Conservation (phyloP, 345 rosid species). For the Corchorus olitorius region DNA sequence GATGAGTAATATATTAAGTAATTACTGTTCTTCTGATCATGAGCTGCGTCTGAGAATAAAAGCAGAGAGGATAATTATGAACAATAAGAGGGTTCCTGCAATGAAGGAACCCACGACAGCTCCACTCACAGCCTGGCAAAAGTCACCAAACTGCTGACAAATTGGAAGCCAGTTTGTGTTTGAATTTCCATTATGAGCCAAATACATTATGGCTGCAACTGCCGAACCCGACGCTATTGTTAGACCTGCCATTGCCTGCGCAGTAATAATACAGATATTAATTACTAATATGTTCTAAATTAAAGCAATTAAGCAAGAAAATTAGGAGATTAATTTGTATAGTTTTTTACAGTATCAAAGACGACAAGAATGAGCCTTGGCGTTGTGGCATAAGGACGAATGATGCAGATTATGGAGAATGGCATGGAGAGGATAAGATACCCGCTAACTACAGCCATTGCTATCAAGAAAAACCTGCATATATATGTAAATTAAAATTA, state of each 20-base stretch:
- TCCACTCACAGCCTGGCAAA: slow-evolving; percentile 42
- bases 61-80: slow-evolving; percentile 43
- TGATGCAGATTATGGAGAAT: slow-evolving; percentile 52
- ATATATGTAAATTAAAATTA: background rate
- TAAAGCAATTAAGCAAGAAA: too few relatives aligned
- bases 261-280: too few relatives aligned
- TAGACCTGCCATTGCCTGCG: slow-evolving; percentile 42
- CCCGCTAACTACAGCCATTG: slow-evolving; percentile 37
- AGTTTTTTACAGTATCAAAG: slow-evolving; percentile 37
- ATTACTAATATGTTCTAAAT: background rate
- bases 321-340: background rate
- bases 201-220: slow-evolving; percentile 39
- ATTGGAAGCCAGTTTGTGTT: slow-evolving; percentile 50
- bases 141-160: slow-evolving; percentile 51
- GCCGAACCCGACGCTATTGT: slow-evolving; percentile 36
- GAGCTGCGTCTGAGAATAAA: slow-evolving; percentile 38
- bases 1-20: background rate
- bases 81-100: slow-evolving; percentile 27
- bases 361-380: slow-evolving; percentile 51
- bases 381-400: slow-evolving; percentile 37
- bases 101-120: slow-evolving; percentile 56
- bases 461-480: slow-evolving; percentile 50
- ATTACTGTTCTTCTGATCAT: background rate
- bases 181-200: slow-evolving; percentile 55
- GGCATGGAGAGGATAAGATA: slow-evolving; percentile 64